Base-by-base conservation (phyloP, 2,329 filamentous ascomycete genomes). In the Pseudogymnoascus sp. region DNA sequence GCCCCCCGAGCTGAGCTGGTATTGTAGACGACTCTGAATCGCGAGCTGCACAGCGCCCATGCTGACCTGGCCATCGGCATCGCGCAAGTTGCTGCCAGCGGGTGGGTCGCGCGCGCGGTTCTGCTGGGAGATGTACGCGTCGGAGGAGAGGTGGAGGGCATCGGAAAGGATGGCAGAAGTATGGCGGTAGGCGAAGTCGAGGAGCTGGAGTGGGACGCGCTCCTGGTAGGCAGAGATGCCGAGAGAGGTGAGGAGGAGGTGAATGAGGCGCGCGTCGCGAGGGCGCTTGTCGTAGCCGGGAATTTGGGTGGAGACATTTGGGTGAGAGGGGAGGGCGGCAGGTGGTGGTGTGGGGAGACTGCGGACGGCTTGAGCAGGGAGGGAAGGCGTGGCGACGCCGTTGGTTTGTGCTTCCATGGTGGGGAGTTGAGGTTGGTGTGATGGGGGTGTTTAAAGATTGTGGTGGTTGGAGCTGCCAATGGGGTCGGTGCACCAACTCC, bases 161-260 rank as follows among this genome's bases (percentile, higher is more conserved):
- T 92, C 89, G 68, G 79, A 85, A 19, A 93, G 84, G 37, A 93
- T 81, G 64, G 84, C 82, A 1, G 85, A 86, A 8, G 88, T 90
- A 80, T 92, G 90, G 38, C 90, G 86, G 81, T 95, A 95, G 59
- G 90, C 89, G 72, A 93, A 93, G 78, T 95, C 90, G 73, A 95
- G 86, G 59, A 95, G 86, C 64, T 93, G 86, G 0, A 93, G 82
- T 0, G 90, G 90, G 1, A 95, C 90, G 70, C 90, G 89, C 74
- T 89, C 85, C 74, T 93, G 90, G 80, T 91, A 95, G 42, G 87
- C 82, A 4, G 87, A 86, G 8, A 93, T 89, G 71, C 90, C 90
- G 70, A 92, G 87, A 6, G 88, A 88, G 19, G 87, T 87, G 59
- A 95, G 85, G 61, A 95, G 83, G 16, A 93, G 84, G 76, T 93